phyloP scores from a whole-genome alignment of 768 basidiomycete genomes.

The Lactarius akahatsu region DNA sequence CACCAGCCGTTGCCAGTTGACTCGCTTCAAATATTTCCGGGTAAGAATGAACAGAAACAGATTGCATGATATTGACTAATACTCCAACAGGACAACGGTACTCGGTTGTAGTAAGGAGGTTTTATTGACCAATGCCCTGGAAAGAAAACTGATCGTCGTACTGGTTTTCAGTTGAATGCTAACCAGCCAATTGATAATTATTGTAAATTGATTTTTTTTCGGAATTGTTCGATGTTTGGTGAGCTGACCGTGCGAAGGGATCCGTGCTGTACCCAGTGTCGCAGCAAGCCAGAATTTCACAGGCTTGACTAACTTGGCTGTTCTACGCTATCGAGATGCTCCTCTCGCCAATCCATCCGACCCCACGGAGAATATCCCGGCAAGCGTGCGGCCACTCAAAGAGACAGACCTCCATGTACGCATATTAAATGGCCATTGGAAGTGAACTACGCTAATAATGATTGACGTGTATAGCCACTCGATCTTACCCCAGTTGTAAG shows the following conservation, averaged over 20 bases:
- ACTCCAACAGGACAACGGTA: constrained; percentile 24
- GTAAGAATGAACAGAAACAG: background rate
- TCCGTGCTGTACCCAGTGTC: constrained; percentile 6
- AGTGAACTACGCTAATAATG: constrained; percentile 18
- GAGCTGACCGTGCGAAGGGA: background rate
- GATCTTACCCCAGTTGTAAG: constrained; percentile 19
- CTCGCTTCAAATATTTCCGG: constrained; percentile 19
- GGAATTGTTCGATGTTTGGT: background rate
- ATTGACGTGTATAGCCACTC: constrained; percentile 7
- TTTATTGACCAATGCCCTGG: background rate
- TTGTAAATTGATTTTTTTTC: background rate
- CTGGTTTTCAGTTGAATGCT: background rate
- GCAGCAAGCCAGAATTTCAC: background rate
- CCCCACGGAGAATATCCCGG: constrained; percentile 8
- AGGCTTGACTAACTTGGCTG: constrained; percentile 21
- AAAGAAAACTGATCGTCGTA: background rate
- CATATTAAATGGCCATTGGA: background rate
- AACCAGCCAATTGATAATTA: constrained; percentile 4
- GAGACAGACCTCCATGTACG: constrained; percentile 24
- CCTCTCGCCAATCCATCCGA: background rate
- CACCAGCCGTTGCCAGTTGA: constrained; percentile 22
- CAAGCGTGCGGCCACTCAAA: background rate
- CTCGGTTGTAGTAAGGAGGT: constrained; percentile 11
- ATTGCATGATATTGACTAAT: background rate
- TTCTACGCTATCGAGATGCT: constrained; percentile 25